These are phyloP conservation scores for Triadica sebifera DNA, from an alignment of 345 rosid species.

Conservation along the genomic window DNA sequence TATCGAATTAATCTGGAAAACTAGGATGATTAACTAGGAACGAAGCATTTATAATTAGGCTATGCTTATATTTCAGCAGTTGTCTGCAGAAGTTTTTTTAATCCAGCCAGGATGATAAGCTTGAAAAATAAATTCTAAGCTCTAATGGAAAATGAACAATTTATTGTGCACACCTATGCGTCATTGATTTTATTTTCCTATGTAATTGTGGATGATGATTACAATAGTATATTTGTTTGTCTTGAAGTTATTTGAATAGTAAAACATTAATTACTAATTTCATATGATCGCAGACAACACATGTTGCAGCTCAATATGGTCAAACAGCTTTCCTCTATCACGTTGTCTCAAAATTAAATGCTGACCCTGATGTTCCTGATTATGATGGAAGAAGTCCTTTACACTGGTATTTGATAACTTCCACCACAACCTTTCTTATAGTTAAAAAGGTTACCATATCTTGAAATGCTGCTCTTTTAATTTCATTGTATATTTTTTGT, in stretches of 20 bases:
- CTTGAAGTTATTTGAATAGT: background rate
- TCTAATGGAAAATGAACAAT: background rate
- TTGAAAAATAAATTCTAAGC: background rate
- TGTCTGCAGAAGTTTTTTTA: background rate
- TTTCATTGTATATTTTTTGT: background rate
- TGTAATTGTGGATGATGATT: background rate
- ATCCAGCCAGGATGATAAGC: background rate
- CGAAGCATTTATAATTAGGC: background rate
- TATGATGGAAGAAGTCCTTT: constrained; percentile 92
- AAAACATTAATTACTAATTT: constrained; percentile 28
- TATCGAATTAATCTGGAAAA: background rate
- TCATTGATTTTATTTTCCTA: background rate
- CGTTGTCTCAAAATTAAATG: constrained; percentile 93
- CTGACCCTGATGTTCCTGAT: constrained; percentile 95
- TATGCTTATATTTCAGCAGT: background rate
- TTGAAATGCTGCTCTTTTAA: background rate
- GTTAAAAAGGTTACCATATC: background rate
- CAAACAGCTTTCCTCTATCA: constrained; percentile 94
- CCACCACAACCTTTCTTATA: background rate
- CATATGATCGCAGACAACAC: constrained; percentile 66
- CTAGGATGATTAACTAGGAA: constrained; percentile 1
- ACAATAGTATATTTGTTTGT: background rate
- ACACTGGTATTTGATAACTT: constrained; percentile 65
- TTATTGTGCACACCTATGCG: background rate
- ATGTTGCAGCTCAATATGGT: constrained; percentile 97